Evolutionary conservation across 371 early-diverging fungal genomes (phyloP).

Genomic region (Chytridiales sp.): DNA sequence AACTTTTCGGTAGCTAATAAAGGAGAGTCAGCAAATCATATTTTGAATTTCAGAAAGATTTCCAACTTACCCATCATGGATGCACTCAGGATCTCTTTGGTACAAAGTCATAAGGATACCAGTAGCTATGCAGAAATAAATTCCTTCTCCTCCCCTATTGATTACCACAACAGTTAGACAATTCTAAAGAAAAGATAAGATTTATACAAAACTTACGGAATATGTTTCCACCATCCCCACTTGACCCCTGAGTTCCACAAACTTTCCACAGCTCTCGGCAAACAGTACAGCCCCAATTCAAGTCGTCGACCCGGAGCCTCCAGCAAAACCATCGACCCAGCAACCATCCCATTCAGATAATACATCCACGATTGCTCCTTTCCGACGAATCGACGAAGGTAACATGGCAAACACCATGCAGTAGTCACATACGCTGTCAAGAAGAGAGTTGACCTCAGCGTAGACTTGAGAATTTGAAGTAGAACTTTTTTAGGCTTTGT

Average conservation of each 20-base stretch:
- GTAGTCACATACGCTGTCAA: conserved; percentile 65
- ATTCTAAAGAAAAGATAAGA: neutral
- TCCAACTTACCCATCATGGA: conserved; percentile 53
- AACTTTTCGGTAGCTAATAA: conserved; percentile 64
- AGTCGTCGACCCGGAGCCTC: conserved; percentile 74
- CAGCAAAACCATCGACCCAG: conserved; percentile 68
- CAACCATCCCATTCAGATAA: conserved; percentile 62
- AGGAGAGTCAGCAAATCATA: neutral
- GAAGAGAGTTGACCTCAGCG: conserved; percentile 69
- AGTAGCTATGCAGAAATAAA: conserved; percentile 71
- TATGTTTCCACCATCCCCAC: conserved; percentile 36
- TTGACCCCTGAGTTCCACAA: conserved; percentile 56
- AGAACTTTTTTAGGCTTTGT: conserved; percentile 44
- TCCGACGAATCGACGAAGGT: conserved; percentile 56
- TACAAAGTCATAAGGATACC: conserved; percentile 81
- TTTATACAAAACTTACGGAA: conserved; percentile 27
- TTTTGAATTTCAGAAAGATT: neutral
- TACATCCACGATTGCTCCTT: conserved; percentile 56
- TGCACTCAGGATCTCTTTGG: conserved; percentile 72
- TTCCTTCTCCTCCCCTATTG: conserved; percentile 35
- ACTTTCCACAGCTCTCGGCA: conserved; percentile 77
- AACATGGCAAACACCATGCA: conserved; percentile 66
- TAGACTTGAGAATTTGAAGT: conserved; percentile 49
- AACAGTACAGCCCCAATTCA: conserved; percentile 80
- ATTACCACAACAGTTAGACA: too few species aligned